Conservation (phyloP, 768 basidiomycete species). For the Lentinula raphanica region DNA sequence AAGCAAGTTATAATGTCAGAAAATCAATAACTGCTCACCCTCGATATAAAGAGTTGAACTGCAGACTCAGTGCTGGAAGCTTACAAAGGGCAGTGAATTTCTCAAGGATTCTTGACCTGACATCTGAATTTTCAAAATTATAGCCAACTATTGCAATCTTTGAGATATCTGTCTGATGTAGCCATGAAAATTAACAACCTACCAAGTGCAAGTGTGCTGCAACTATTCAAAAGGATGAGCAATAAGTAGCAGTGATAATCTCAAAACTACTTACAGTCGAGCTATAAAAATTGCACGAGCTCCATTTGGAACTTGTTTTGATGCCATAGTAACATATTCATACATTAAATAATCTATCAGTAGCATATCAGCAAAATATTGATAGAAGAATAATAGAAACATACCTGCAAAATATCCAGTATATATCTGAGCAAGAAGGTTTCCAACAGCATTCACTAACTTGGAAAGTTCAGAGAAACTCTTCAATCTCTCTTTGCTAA, state of each 20-base stretch:
- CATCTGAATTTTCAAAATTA: conserved; percentile 17
- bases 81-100: conserved; percentile 17
- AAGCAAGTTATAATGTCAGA: not conserved
- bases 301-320: conserved; percentile 13
- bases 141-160: conserved; percentile 31
- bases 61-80: not conserved
- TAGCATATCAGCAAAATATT: not conserved
- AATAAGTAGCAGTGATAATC: no score
- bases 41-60: conserved; percentile 5
- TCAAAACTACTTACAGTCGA: conserved; percentile 39
- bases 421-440: conserved; percentile 24
- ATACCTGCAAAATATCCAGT: conserved; percentile 22
- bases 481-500: conserved; percentile 15
- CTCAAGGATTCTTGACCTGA: conserved; percentile 15
- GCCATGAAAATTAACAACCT: conserved; percentile 14
- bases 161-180: no score
- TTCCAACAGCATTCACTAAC: conserved; percentile 12
- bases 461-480: conserved; percentile 7
- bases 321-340: conserved; percentile 14
- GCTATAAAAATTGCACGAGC: conserved; percentile 36
- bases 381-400: not conserved
- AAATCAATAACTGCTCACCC: conserved; percentile 8
- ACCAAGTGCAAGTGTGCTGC: conserved; percentile 44
- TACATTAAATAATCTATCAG: conserved; percentile 24
- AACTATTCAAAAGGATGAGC: no score